Evolutionary conservation across 73 alveolate genomes (phyloP).

Genomic region (Paramecium caudatum): DNA sequence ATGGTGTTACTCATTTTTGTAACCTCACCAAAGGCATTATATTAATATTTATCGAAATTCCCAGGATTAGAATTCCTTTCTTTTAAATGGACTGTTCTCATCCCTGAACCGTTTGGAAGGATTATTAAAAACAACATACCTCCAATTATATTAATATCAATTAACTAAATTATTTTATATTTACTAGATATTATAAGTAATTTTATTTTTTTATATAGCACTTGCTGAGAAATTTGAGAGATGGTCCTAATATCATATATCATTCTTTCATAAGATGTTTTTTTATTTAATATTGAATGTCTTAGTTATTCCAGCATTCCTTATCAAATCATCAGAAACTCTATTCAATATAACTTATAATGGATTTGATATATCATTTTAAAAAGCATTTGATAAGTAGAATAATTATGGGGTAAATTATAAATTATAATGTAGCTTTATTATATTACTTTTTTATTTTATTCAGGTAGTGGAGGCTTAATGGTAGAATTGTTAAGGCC

Average conservation of each 20-base stretch:
- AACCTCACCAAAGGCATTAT: constrained; percentile 50
- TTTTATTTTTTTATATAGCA: neutral
- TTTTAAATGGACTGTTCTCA: constrained; percentile 51
- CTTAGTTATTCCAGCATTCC: constrained; percentile 58
- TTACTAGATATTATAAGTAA: constrained; percentile 42
- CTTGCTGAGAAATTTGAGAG: neutral
- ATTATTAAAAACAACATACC: constrained; percentile 52
- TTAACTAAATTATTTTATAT: neutral
- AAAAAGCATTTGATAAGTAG: constrained; percentile 20
- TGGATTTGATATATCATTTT: constrained; percentile 23
- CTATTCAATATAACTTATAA: constrained; percentile 43
- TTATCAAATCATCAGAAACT: constrained; percentile 39
- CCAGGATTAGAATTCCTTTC: constrained; percentile 52
- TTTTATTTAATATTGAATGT: constrained; percentile 43
- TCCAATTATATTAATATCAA: constrained; percentile 37
- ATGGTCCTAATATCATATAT: constrained; percentile 35
- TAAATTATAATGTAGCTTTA: neutral
- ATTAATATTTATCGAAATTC: constrained; percentile 53
- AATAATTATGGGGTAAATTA: constrained; percentile 13
- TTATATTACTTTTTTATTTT: constrained; percentile 27
- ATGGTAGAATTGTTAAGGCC: constrained; percentile 30
- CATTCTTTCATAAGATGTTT: constrained; percentile 48
- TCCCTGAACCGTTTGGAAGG: constrained; percentile 60
- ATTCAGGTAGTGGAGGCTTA: constrained; percentile 41
- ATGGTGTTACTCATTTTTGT: constrained; percentile 24